phyloP scores from a whole-genome alignment of 2,329 filamentous ascomycete species.

The Ascocoryne sarcoides region DNA sequence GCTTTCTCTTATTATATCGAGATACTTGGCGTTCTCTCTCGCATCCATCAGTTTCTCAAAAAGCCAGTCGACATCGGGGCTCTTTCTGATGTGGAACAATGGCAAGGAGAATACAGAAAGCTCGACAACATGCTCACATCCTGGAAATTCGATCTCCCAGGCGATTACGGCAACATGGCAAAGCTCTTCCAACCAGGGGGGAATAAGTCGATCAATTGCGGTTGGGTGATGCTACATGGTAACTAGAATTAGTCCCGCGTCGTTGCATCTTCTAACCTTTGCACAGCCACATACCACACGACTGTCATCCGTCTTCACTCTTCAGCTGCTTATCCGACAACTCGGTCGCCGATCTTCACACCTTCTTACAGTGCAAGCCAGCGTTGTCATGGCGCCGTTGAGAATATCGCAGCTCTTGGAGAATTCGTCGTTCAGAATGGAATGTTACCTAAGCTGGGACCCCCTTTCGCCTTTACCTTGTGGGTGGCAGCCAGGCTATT shows the following conservation, averaged over 20 bases:
- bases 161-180: slow-evolving; percentile 76
- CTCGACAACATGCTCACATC: slow-evolving; percentile 70
- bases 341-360: slow-evolving; percentile 78
- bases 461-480: slow-evolving; percentile 83
- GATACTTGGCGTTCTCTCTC: slow-evolving; percentile 76
- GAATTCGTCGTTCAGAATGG: slow-evolving; percentile 69
- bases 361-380: slow-evolving; percentile 81
- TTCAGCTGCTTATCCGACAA: slow-evolving; percentile 86
- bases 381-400: slow-evolving; percentile 72
- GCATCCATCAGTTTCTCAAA: slow-evolving; percentile 83
- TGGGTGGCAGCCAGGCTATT: slow-evolving; percentile 86
- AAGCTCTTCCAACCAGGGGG: slow-evolving; percentile 64
- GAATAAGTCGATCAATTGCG: slow-evolving; percentile 65
- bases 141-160: slow-evolving; percentile 78
- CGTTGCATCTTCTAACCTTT: slow-evolving; percentile 4
- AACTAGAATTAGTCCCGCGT: slow-evolving; percentile 3
- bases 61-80: slow-evolving; percentile 83
- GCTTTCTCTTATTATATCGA: slow-evolving; percentile 88
- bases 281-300: slow-evolving; percentile 68
- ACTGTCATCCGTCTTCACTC: slow-evolving; percentile 86
- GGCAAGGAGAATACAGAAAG: slow-evolving; percentile 80
- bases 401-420: slow-evolving; percentile 70
- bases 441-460: slow-evolving; percentile 72
- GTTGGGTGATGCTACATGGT: slow-evolving; percentile 79
- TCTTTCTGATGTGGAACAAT: slow-evolving; percentile 75